Conservation (phyloP, 352 stramenopile species). For the Thalassiosira mediterranea region DNA sequence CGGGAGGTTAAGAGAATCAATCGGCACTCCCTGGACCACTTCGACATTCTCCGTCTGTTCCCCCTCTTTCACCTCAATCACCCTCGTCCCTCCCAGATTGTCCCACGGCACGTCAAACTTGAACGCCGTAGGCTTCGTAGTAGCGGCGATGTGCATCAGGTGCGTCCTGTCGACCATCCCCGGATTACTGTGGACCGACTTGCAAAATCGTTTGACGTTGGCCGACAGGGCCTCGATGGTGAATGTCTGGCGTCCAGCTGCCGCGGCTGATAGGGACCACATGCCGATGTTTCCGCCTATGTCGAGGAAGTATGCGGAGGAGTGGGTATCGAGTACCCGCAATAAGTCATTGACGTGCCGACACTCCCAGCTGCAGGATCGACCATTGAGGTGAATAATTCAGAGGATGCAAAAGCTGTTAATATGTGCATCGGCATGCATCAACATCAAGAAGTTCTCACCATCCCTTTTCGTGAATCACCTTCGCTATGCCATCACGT, state of each 20-base stretch:
- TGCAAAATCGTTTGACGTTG: constrained; percentile 34
- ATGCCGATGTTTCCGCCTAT: constrained; percentile 48
- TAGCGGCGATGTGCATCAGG: constrained; percentile 25
- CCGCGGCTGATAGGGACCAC: constrained; percentile 34
- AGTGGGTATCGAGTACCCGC: no score
- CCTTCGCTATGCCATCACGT: no score
- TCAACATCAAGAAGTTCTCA: no score
- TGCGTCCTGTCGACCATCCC: constrained; percentile 20
- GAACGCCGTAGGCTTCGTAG: constrained; percentile 2
- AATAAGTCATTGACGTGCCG: no score
- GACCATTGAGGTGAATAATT: no score
- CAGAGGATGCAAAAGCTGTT: no score
- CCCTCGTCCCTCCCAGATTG: constrained; percentile 17
- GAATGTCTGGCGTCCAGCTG: constrained; percentile 6
- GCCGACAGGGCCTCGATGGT: constrained; percentile 26
- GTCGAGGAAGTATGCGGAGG: constrained; percentile 43
- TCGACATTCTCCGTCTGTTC: constrained; percentile 1
- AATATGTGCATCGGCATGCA: no score
- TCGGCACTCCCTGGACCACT: constrained; percentile 17
- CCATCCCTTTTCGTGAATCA: no score
- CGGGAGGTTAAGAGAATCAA: constrained; percentile 29
- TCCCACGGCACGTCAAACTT: background rate
- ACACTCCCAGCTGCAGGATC: no score
- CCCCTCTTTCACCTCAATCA: constrained; percentile 23
- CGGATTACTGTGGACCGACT: constrained; percentile 27